Conservation (phyloP, 495 filamentous ascomycete species). For the Elaphomyces granulatus region DNA sequence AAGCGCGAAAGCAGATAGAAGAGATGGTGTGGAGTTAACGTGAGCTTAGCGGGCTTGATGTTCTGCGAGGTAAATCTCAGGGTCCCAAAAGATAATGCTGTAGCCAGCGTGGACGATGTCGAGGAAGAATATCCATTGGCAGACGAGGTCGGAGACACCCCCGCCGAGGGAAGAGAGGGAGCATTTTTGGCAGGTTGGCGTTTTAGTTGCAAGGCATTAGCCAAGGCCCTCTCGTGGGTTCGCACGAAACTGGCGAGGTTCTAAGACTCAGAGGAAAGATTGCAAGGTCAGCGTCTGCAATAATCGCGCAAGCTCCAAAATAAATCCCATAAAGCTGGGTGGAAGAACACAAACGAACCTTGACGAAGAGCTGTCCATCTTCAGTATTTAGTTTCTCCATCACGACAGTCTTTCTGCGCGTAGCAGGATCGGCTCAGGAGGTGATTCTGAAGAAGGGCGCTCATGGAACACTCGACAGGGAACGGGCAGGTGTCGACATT, state of each 20-base stretch:
- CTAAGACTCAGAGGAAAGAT: constrained; percentile 26
- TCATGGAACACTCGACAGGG: constrained; percentile 22
- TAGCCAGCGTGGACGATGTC: constrained; percentile 56
- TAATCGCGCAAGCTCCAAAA: neutral
- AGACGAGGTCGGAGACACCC: constrained; percentile 32
- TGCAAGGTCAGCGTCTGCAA: neutral
- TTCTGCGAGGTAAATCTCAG: constrained; percentile 70
- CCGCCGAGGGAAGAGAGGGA: constrained; percentile 27
- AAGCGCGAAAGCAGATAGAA: constrained; percentile 93
- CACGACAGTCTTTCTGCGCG: constrained; percentile 12
- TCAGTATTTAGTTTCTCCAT: constrained; percentile 47
- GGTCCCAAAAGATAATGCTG: constrained; percentile 72
- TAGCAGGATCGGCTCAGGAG: constrained; percentile 17
- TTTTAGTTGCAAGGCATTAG: constrained; percentile 81
- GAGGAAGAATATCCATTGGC: constrained; percentile 47
- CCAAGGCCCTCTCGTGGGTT: constrained; percentile 91
- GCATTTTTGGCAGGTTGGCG: constrained; percentile 47
- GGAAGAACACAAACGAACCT: too few species aligned
- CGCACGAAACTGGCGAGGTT: constrained; percentile 91
- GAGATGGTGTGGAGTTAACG: constrained; percentile 91
- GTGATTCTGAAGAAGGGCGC: constrained; percentile 24
- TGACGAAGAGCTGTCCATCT: constrained; percentile 84
- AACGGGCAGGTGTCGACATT: constrained; percentile 23
- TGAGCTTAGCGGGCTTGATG: constrained; percentile 79
- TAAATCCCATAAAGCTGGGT: too few species aligned